A percentile compares a stretch with the other conserved stretches of the same genome.
Conservation (phyloP, 345 rosid species). For the Hypericum androsaemum region DNA sequence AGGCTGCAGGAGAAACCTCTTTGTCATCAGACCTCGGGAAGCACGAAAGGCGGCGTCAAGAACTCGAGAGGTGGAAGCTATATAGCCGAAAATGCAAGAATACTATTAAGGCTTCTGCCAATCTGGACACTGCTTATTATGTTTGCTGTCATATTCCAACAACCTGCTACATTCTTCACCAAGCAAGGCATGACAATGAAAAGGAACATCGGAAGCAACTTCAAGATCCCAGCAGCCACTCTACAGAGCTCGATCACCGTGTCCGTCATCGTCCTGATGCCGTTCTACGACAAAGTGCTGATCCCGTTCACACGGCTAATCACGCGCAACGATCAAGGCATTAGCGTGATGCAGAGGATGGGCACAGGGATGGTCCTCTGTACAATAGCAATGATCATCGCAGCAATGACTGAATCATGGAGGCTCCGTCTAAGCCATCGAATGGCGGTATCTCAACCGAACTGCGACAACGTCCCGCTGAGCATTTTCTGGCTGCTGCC, state of each 20-base stretch:
- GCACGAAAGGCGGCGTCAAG: constrained; percentile 8
- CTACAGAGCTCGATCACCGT: constrained; percentile 77
- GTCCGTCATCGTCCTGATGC: constrained; percentile 85
- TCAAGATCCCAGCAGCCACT: constrained; percentile 90
- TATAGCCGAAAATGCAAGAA: constrained; percentile 31
- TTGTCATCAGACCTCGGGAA: constrained; percentile 25
- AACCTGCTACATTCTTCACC: constrained; percentile 78
- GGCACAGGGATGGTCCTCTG: constrained; percentile 85
- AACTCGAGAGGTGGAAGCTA: constrained; percentile 14
- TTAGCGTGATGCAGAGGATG: constrained; percentile 69
- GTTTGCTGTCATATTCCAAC: constrained; percentile 88
- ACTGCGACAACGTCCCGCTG: constrained; percentile 24
- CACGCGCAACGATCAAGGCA: constrained; percentile 38
- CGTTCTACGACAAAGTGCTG: constrained; percentile 55
- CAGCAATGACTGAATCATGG: constrained; percentile 67
- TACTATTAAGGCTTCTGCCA: constrained; percentile 53
- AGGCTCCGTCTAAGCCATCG: constrained; percentile 38
- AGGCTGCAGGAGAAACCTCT: constrained; percentile 86
- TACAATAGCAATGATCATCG: constrained; percentile 66
- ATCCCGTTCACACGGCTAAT: constrained; percentile 43
- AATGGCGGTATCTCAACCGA: constrained; percentile 10
- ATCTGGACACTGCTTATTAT: constrained; percentile 83
- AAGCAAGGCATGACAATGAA: constrained; percentile 89
- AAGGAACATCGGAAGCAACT: constrained; percentile 51
- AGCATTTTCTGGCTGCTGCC: constrained; percentile 86